Evolutionary conservation across 495 filamentous ascomycete genomes (phyloP).

Genomic region (Aspergillus baeticus): DNA sequence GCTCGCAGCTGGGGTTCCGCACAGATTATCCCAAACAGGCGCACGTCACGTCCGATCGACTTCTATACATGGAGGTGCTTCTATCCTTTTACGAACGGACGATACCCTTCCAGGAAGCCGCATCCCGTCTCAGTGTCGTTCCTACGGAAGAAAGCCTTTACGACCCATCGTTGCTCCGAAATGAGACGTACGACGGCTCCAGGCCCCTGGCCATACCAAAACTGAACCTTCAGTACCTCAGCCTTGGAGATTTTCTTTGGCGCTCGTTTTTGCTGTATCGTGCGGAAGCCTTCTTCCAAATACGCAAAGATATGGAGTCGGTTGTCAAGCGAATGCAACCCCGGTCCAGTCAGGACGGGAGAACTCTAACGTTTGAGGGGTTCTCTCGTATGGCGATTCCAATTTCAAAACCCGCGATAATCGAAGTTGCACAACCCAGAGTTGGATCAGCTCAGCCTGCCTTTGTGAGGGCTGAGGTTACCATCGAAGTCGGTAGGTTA

Average conservation of each 20-base stretch:
- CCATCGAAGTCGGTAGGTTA: conserved; percentile 79
- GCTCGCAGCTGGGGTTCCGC: conserved; percentile 70
- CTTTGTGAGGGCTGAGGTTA: conserved; percentile 80
- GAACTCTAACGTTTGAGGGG: conserved; percentile 70
- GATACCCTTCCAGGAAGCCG: conserved; percentile 78
- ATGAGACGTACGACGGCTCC: conserved; percentile 87
- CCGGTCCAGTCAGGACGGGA: conserved; percentile 56
- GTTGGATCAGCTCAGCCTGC: conserved; percentile 88
- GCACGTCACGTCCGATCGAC: conserved; percentile 58
- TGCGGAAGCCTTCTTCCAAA: conserved; percentile 90
- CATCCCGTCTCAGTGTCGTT: conserved; percentile 66
- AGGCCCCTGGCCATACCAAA: conserved; percentile 90
- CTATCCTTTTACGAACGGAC: conserved; percentile 75
- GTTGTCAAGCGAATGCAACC: conserved; percentile 77
- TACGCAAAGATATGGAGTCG: conserved; percentile 86
- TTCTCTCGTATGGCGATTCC: conserved; percentile 91
- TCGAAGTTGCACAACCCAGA: conserved; percentile 79
- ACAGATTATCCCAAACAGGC: conserved; percentile 74
- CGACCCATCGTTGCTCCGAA: conserved; percentile 76
- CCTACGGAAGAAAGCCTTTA: conserved; percentile 86
- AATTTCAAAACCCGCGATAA: conserved; percentile 80
- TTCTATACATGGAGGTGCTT: conserved; percentile 73
- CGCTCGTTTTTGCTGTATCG: conserved; percentile 85
- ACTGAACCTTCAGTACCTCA: conserved; percentile 92
- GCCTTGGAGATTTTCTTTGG: conserved; percentile 94